Evolutionary conservation across 257 asterid genomes (phyloP), one percentile per base, ranked within the genome.

Genomic region (Solanum arcanum): DNA sequence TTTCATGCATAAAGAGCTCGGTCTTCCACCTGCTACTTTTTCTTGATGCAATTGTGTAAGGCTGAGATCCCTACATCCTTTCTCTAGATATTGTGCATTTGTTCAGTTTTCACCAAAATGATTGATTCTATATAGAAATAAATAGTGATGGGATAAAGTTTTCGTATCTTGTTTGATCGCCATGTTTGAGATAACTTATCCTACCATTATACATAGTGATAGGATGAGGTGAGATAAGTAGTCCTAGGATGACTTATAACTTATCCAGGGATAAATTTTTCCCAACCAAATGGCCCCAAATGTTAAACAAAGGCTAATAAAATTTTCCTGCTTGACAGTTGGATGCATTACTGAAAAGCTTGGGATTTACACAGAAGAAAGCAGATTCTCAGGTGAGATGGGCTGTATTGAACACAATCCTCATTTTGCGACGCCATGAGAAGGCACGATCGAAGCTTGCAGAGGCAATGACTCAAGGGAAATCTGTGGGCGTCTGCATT

Each of bases 281-380:
- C 39, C 39, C 39, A 37, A 5, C 39, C 39, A 37, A 37, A 37
- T 37, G 39, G 39, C 39, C 39, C 16, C 27, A 75, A 47, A 21
- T 73, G 41, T 83, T 72, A 73, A 20, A 78, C 66, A 44, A 87
- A 84, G 87, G 83, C 80, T 69, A 76, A 75, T 85, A 20, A 16
- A 31, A n/a, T 41, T 83, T 83, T 31, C 88, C 84, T 90, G 73
- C 11, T 86, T 83, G 66, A 83, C 94, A 97, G 98, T 90, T 97
- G 94, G 98, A 97, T 83, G 90, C 70, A 25, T 86, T 97, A 60
- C 93, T 97, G 23, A 91, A 90, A 85, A 90, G 98, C 91, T 86
- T 97, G 88, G 98, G 98, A n/a, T 97, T 97, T 91, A 95, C 98
- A 3, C 99, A 95, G 89, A 95, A 95, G 95, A 97, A 97, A 88